Evolutionary conservation across 2,329 filamentous ascomycete species (phyloP).

Genomic region (Arthroderma sp.): DNA sequence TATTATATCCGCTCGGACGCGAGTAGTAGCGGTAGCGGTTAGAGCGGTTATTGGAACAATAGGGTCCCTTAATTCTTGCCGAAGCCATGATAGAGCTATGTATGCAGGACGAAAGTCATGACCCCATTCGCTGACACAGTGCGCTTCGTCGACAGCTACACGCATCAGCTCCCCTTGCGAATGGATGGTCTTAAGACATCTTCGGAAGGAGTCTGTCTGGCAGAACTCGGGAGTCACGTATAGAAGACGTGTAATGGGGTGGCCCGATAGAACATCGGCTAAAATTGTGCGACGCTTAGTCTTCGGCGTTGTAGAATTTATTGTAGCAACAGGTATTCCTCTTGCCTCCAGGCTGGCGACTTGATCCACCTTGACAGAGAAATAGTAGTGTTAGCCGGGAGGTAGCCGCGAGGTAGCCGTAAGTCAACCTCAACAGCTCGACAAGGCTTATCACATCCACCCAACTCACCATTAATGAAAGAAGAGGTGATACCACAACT

Average conservation of each 20-base stretch:
- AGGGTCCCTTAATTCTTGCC: conserved; percentile 52
- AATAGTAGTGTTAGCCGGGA: not conserved
- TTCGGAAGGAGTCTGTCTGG: conserved; percentile 61
- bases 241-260: conserved; percentile 67
- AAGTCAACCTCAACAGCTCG: not conserved
- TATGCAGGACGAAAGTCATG: conserved; percentile 94
- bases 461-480: conserved; percentile 73
- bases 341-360: conserved; percentile 63
- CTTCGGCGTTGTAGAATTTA: conserved; percentile 68
- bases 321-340: conserved; percentile 66
- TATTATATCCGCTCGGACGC: conserved; percentile 73
- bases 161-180: conserved; percentile 72
- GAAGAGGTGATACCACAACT: conserved; percentile 74
- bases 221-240: conserved; percentile 93
- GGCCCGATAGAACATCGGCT: conserved; percentile 72
- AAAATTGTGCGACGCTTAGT: conserved; percentile 56
- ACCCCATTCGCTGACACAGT: conserved; percentile 97
- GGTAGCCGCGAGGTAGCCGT: not conserved
- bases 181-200: conserved; percentile 58
- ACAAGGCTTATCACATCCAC: not conserved
- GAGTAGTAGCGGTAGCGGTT: conserved; percentile 76
- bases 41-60: conserved; percentile 83
- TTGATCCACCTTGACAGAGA: conserved; percentile 61
- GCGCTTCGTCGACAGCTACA: conserved; percentile 84
- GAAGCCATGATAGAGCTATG: conserved; percentile 73